phyloP scores from a whole-genome alignment of 2,329 filamentous ascomycete genomes.

The Pseudogymnoascus sp. region DNA sequence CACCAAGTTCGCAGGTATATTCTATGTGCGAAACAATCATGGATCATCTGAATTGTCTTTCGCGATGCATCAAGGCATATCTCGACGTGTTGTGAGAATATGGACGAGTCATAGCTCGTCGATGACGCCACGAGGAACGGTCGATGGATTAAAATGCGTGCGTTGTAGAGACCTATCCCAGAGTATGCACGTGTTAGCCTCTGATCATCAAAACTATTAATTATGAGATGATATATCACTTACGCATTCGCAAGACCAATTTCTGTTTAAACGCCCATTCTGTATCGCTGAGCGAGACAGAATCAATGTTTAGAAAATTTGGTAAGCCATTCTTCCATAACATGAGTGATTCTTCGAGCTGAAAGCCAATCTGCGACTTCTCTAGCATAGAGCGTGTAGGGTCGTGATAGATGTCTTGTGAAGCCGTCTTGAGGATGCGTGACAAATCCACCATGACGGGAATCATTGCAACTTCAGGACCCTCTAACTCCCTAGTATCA shows the following conservation, averaged over 20 bases:
- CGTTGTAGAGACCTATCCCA: no score
- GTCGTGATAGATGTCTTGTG: constrained; percentile 24
- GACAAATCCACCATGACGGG: constrained; percentile 24
- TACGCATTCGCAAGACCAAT: constrained; percentile 10
- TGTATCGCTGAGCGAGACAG: constrained; percentile 22
- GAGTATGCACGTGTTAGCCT: no score
- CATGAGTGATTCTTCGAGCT: constrained; percentile 18
- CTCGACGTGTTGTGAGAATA: no score
- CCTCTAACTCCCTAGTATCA: constrained; percentile 15
- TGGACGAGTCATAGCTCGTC: no score
- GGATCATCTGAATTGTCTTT: no score
- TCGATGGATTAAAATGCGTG: no score
- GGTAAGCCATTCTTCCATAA: constrained; percentile 21
- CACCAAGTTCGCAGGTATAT: no score
- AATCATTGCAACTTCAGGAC: constrained; percentile 23
- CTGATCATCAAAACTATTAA: no score
- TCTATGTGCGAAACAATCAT: no score
- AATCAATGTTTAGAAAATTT: constrained; percentile 19
- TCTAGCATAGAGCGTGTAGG: constrained; percentile 17
- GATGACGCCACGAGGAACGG: no score
- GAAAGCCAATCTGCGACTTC: constrained; percentile 21
- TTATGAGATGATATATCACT: no score
- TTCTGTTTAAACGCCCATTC: constrained; percentile 28
- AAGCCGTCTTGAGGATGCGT: constrained; percentile 24
- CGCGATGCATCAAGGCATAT: no score